Evolutionary conservation across 306 rosid species (phyloP).

Genomic region (Cucurbita argyrosperma): DNA sequence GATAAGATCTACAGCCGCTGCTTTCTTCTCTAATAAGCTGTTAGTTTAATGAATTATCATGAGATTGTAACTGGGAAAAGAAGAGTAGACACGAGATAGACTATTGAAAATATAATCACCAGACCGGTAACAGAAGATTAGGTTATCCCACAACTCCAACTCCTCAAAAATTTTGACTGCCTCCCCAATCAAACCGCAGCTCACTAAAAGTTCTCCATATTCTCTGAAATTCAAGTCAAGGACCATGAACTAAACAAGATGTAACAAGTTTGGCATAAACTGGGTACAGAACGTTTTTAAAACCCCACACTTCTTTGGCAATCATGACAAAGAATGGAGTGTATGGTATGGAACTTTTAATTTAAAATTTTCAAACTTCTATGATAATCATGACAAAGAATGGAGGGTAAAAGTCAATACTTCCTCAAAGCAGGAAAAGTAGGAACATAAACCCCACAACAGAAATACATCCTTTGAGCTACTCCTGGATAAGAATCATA

Average conservation of each 20-base stretch:
- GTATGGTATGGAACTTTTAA: background rate
- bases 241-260: background rate
- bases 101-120: conserved; percentile 10
- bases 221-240: conserved; percentile 37
- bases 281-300: background rate
- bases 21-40: conserved; percentile 85
- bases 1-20: conserved; percentile 91
- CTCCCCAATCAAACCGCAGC: conserved; percentile 90
- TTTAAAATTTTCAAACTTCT: background rate
- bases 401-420: conserved; percentile 27
- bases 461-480: conserved; percentile 47
- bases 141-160: conserved; percentile 93
- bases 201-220: conserved; percentile 73
- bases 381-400: background rate
- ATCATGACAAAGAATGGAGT: too few relatives aligned
- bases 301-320: too few relatives aligned
- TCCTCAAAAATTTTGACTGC: conserved; percentile 78
- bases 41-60: conserved; percentile 13
- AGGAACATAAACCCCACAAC: conserved; percentile 52
- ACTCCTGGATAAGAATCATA: conserved; percentile 47
- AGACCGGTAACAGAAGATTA: conserved; percentile 76
- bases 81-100: background rate
- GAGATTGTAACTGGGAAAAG: background rate
- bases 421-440: conserved; percentile 70
- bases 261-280: background rate